Percentiles rank a stretch among this genome's conserved stretches.
phyloP scores from a whole-genome alignment of 192 early-diverging fungal species.

The Linnemannia hyalina region DNA sequence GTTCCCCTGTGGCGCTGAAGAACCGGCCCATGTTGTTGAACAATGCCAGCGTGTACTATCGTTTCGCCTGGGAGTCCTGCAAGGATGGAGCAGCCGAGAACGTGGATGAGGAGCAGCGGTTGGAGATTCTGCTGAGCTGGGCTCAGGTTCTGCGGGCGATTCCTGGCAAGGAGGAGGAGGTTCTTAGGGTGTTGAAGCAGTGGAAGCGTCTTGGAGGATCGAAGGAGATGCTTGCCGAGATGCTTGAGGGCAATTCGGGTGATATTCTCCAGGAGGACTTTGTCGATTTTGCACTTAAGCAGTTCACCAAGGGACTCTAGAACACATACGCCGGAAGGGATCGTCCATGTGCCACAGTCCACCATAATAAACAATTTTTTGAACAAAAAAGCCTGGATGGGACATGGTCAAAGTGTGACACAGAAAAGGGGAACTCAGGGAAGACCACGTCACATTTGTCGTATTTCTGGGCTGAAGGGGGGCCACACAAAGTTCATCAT shows the following conservation, averaged over 20 bases:
- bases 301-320: constrained; percentile 8
- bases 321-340: background rate
- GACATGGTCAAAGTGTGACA: background rate
- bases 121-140: constrained; percentile 52
- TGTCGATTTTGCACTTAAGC: constrained; percentile 47
- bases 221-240: constrained; percentile 37
- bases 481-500: background rate
- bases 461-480: background rate
- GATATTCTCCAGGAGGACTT: constrained; percentile 50
- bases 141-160: constrained; percentile 45
- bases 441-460: background rate
- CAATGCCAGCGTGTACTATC: constrained; percentile 66
- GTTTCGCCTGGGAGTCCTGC: constrained; percentile 62
- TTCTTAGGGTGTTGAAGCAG: constrained; percentile 48
- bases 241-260: constrained; percentile 32
- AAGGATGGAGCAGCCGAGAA: constrained; percentile 54
- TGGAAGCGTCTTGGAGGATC: constrained; percentile 49
- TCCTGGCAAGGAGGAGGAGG: constrained; percentile 52
- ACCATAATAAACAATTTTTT: constrained; percentile 6
- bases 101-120: constrained; percentile 59
- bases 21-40: constrained; percentile 63
- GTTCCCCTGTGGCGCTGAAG: constrained; percentile 52
- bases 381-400: background rate
- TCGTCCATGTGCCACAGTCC: too few species aligned
- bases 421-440: background rate